These are phyloP conservation scores for Cystobasidium slooffiae DNA, from an alignment of 1,284 basidiomycete species.

Conservation along the genomic window DNA sequence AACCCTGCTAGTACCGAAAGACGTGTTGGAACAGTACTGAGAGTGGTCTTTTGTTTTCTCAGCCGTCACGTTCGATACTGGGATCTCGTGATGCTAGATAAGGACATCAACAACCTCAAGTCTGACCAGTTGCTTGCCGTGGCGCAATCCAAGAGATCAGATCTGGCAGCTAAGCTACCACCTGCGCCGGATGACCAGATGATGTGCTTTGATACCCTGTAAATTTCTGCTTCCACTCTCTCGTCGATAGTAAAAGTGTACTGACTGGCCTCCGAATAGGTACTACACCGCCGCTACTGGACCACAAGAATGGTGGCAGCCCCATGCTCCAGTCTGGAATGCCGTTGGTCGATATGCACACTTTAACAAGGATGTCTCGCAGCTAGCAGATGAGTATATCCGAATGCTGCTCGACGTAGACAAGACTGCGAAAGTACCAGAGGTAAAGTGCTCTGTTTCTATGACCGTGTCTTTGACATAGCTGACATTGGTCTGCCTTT, in stretches of 20 bases:
- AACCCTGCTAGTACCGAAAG: neutral
- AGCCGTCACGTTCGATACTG: conserved; percentile 42
- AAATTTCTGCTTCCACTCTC: neutral
- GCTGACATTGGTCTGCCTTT: neutral
- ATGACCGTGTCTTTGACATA: too few relatives aligned
- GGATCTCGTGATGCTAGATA: conserved; percentile 42
- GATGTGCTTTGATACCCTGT: conserved; percentile 42
- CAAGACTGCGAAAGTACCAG: conserved; percentile 13
- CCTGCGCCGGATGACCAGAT: conserved; percentile 39
- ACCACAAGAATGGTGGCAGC: conserved; percentile 43
- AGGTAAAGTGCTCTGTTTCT: neutral
- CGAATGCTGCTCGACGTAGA: conserved; percentile 19
- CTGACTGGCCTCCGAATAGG: neutral
- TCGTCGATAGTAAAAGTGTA: neutral
- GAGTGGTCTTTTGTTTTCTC: neutral
- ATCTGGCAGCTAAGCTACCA: conserved; percentile 15
- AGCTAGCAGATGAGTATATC: conserved; percentile 30
- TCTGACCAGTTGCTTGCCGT: conserved; percentile 16
- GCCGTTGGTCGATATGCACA: conserved; percentile 31
- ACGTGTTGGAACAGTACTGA: neutral
- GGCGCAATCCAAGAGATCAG: conserved; percentile 25
- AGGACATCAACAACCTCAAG: conserved; percentile 28
- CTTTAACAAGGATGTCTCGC: conserved; percentile 15
- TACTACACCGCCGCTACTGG: conserved; percentile 41
- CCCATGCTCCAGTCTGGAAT: conserved; percentile 43